Base-by-base conservation (phyloP, 768 basidiomycete genomes). In the Rubroboletus pulcherrimus region DNA sequence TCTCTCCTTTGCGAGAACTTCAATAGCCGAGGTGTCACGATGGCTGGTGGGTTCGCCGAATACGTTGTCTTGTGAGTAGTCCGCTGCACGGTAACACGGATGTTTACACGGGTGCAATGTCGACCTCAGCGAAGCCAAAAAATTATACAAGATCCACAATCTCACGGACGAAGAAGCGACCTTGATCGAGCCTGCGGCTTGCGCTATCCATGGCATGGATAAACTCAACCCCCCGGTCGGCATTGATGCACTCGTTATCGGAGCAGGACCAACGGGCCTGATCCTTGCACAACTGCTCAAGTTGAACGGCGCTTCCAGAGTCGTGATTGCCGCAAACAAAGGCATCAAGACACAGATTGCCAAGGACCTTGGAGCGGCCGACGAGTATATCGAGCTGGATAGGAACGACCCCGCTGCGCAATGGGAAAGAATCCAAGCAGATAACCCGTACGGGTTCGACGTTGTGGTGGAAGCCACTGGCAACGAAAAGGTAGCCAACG, bases 291-390 rank as follows among this genome's bases (percentile, higher is more conserved):
- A 93, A 69, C 75, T 95, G 11, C 79, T 94, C 58, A 92, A 91
- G 71, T 74, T 89, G 42, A 93, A 93, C 68, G 91, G 91, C 44
- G 91, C 91, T 26, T 75, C 80, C 30, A 80, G 81, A 56, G 82
- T 93, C 51, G 87, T 89, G 54, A 83, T 94, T 54, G 91, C 89
- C 2, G 87, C 87, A 35, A 91, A 93, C 75, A 88, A 89, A 67
- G 91, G 91, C 41, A 80, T 91, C 71, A 92, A 93, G 78, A 91
- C 87, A 78, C 81, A 87, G 52, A 81, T 93, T 53, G 92, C 91
- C 11, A 82, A 83, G 69, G 69, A 87, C 62, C 77, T 93, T 34
- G 78, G 87, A 31, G 86, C 85, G 1, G 91, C 76, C 2, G 89
- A 94, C 64, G 88, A 87, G 65, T 94, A 92, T 66, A 77, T 92